Percentiles rank a stretch among this genome's conserved stretches.
Evolutionary conservation across 768 basidiomycete genomes (phyloP).

Genomic region (Amylocystis lapponica): DNA sequence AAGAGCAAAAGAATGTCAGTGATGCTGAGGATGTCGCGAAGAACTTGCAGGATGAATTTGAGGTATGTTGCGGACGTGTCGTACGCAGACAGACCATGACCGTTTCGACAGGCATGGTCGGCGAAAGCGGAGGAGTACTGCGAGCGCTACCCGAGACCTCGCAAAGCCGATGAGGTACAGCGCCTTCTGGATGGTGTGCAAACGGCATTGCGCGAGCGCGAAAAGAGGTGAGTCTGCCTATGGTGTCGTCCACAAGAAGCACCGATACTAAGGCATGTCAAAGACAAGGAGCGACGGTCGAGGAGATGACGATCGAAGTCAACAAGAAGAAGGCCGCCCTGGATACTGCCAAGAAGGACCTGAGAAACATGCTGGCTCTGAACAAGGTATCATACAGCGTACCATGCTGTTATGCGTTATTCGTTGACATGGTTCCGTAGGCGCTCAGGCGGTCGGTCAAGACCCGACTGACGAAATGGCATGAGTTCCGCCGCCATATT

Average conservation of each 20-base stretch:
- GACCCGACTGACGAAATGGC: slow-evolving; percentile 69
- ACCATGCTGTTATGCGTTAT: neutral
- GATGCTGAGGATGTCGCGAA: slow-evolving; percentile 41
- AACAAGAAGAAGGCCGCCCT: slow-evolving; percentile 56
- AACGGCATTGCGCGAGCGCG: slow-evolving; percentile 59
- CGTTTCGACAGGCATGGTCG: slow-evolving; percentile 59
- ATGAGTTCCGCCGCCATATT: slow-evolving; percentile 83
- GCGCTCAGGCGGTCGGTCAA: slow-evolving; percentile 61
- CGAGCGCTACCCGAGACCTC: slow-evolving; percentile 48
- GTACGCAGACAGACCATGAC: neutral
- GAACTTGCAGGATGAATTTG: slow-evolving; percentile 56
- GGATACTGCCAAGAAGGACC: slow-evolving; percentile 53
- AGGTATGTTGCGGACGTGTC: slow-evolving; percentile 34
- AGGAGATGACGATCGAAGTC: slow-evolving; percentile 69
- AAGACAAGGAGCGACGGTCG: slow-evolving; percentile 73
- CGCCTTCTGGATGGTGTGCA: slow-evolving; percentile 58
- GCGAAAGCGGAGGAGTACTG: slow-evolving; percentile 59
- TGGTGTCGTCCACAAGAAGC: no score
- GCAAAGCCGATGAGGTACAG: slow-evolving; percentile 51
- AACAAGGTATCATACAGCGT: slow-evolving; percentile 54
- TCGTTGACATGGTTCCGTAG: slow-evolving; percentile 31
- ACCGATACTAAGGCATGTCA: no score
- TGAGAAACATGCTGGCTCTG: slow-evolving; percentile 56
- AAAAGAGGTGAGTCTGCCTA: slow-evolving; percentile 42
- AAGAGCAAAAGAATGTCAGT: slow-evolving; percentile 41